These are phyloP conservation scores for Aspergillus piperis DNA, from an alignment of 2,329 filamentous ascomycete species.

Conservation along the genomic window DNA sequence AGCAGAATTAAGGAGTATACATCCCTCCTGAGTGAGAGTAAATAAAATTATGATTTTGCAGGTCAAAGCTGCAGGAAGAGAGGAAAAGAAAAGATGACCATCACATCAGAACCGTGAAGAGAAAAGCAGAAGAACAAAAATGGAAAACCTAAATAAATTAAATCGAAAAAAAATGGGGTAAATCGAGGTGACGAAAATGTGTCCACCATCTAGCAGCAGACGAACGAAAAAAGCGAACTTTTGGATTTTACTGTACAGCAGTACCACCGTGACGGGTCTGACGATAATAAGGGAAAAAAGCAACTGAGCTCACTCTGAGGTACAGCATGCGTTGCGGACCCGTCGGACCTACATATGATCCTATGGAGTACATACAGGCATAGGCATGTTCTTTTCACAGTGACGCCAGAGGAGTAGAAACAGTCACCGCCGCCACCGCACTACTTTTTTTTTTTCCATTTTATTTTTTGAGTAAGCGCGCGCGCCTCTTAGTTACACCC, in stretches of 20 bases:
- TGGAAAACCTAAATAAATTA: constrained; percentile 7
- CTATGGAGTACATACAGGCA: constrained; percentile 5
- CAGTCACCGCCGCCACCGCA: constrained; percentile 19
- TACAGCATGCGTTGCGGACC: constrained; percentile 12
- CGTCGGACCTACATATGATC: constrained; percentile 9
- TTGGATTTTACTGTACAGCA: background rate
- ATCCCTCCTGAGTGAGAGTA: background rate
- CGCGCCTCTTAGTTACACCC: too few relatives aligned
- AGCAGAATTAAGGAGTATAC: background rate
- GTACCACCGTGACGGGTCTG: constrained; percentile 5
- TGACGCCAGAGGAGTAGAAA: background rate
- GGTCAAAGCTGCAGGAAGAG: background rate
- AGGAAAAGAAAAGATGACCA: background rate
- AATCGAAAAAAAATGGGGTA: background rate
- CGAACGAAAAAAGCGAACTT: background rate
- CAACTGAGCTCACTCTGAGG: constrained; percentile 7
- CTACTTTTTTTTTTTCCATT: too few relatives aligned
- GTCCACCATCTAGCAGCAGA: background rate
- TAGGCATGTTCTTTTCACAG: background rate
- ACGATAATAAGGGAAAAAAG: constrained; percentile 9
- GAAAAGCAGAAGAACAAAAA: constrained; percentile 9
- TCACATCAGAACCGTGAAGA: background rate
- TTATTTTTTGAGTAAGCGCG: too few relatives aligned
- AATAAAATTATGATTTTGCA: background rate
- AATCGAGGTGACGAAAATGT: background rate